Base-by-base conservation (phyloP, 495 filamentous ascomycete genomes). In the Neurospora tetrasperma region DNA sequence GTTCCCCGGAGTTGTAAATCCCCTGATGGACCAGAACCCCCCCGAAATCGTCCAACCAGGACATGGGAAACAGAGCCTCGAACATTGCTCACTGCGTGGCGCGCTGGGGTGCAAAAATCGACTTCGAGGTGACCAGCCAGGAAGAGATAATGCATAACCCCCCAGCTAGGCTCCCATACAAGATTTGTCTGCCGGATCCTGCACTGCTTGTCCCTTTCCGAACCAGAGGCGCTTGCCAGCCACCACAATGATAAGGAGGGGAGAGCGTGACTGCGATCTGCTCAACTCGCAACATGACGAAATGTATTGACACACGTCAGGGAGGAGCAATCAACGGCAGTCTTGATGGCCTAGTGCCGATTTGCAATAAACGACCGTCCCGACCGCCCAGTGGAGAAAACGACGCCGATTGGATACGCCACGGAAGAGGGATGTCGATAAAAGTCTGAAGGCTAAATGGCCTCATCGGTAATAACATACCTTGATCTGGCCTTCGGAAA, bases 401-500 rank as follows among this genome's bases (percentile, higher is more conserved):
- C 73, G 75, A 80, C 76, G 81, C 78, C 78, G 80, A 80, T 79
- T 80, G 73, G 75, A 79, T 80, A 82, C 72, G 80, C 80, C 80
- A 84, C 79, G 81, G 77, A 80, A 82, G 79, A 76, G 71, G 75
- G 72, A 80, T 81, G 82, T 84, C 86, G 86, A 87, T 80, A 76
- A 84, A 84, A 88, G 80, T 85, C 85, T 82, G 80, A 82, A 84
- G 84, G 84, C 72, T 77, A 74, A 80, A 74, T 74, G 80, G 83
- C 85, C 83, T 86, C 80, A 84, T 79, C 84, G 86, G 91, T 90
- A 92, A 97, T 89, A 93, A 98, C 96, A 94, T 99, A 99, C 96
- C 96, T 98, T 98, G 86, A 99, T 94, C 89, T 93, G 92, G 82
- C 80, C 84, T 86, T 98, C 96, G 85, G 88, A 91, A 82, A 99